phyloP scores from a whole-genome alignment of 2,329 filamentous ascomycete species.

The Fusarium ramigenum region DNA sequence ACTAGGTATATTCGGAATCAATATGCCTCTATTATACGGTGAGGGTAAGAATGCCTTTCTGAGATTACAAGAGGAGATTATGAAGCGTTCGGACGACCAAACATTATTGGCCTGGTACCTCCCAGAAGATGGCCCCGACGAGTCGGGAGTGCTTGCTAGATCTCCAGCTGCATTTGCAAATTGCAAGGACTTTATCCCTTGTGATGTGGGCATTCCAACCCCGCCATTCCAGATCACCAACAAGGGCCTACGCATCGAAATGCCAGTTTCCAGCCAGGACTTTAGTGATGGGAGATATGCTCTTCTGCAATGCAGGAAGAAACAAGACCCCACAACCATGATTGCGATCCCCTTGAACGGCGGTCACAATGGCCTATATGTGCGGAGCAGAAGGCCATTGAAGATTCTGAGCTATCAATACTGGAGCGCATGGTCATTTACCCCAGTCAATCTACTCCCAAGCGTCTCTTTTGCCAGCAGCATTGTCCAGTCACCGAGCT shows the following conservation, averaged over 20 bases:
- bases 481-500: not conserved
- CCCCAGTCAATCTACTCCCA: not conserved
- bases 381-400: not conserved
- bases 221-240: not conserved
- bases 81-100: not conserved
- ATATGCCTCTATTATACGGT: not conserved
- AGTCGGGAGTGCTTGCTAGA: not conserved
- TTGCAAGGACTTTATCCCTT: not conserved
- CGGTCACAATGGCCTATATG: accelerated
- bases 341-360: not conserved
- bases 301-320: not conserved
- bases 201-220: not conserved
- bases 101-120: not conserved
- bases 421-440: not conserved
- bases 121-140: not conserved
- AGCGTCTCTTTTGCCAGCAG: not conserved
- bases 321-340: not conserved
- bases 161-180: not conserved
- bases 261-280: not conserved
- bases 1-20: not conserved
- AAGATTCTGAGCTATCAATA: not conserved
- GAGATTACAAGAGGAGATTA: not conserved
- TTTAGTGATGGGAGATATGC: not conserved
- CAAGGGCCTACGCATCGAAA: not conserved
- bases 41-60: not conserved